A percentile compares a stretch with the other conserved stretches of the same genome.
These are phyloP conservation scores for Cenchrus purpureus DNA, from an alignment of 176 grass and related monocot species.

Conservation along the genomic window DNA sequence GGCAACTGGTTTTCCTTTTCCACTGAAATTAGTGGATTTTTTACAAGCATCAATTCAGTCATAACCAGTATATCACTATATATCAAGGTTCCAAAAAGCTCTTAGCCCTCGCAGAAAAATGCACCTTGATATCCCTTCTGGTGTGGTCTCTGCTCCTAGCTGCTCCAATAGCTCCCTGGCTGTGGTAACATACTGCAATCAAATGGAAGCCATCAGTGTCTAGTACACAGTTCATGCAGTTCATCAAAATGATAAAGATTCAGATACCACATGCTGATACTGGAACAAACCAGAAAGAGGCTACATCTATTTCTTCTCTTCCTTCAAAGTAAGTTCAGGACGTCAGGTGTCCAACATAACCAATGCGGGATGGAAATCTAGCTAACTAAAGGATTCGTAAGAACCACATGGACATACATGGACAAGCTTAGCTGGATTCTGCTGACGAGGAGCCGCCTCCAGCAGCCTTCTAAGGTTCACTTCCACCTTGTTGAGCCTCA, in stretches of 20 bases:
- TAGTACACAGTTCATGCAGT: background rate
- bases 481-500: slow-evolving; percentile 86
- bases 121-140: slow-evolving; percentile 65
- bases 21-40: background rate
- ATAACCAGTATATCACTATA: background rate
- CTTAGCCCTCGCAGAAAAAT: background rate
- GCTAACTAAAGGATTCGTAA: background rate
- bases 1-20: background rate
- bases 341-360: background rate
- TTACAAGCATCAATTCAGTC: background rate
- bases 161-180: slow-evolving; percentile 85
- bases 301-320: background rate
- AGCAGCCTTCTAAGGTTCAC: slow-evolving; percentile 91
- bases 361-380: background rate
- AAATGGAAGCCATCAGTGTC: slow-evolving; percentile 20
- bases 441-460: slow-evolving; percentile 72
- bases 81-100: background rate
- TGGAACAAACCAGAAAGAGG: background rate
- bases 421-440: slow-evolving; percentile 87
- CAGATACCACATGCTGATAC: background rate
- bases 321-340: background rate
- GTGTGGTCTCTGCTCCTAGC: slow-evolving; percentile 73
- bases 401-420: slow-evolving; percentile 67
- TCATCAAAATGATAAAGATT: background rate
- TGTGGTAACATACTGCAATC: slow-evolving; percentile 86